Evolutionary conservation across 1,284 basidiomycete species (phyloP), one percentile per base, ranked within the genome.

Genomic region (Ceratobasidium sp.): DNA sequence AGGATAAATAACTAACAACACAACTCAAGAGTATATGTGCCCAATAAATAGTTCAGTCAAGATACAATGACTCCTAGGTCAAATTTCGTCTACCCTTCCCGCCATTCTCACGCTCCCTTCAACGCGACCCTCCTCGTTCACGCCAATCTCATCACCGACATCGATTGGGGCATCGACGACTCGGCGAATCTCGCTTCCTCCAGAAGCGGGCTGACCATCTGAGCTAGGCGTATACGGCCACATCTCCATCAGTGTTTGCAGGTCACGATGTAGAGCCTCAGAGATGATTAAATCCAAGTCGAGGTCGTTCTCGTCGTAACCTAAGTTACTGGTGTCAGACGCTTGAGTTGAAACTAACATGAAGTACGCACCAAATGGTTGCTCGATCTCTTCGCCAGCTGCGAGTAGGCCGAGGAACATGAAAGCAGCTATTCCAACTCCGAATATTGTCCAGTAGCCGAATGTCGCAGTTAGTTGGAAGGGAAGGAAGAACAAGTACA

Each of bases 331-430:
- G 45, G 27, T 20, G n/a, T 52, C 29, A 54, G n/a, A 27, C 55
- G 15, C 1, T 42, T 34, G 20, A 25, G 34, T 32, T 6, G 38
- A 7, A n/a, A 31, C 15, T 22, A 20, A 54, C 17, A 45, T 34
- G 12, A 17, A 47, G 31, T 5, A 75, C 83, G 38, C 62, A 84
- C 86, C 86, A 73, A 89, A 89, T 0, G 87, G 87, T 75, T 89
- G 87, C 74, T 88, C 87, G 20, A 70, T 65, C 40, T 69, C 71
- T 25, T 70, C 70, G 31, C 87, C 87, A 0, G 86, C 85, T 0
- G 86, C 85, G 8, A 88, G 74, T 73, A 89, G 86, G 7, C 86
- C 86, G 25, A 89, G 82, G 75, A 87, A 88, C 67, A 88, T 87
- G 78, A 87, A 89, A 0, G 86, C 80, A 1, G 87, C 86, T 54